These are phyloP conservation scores for Coemansia pectinata DNA, from an alignment of 192 early-diverging fungal species.

Conservation along the genomic window DNA sequence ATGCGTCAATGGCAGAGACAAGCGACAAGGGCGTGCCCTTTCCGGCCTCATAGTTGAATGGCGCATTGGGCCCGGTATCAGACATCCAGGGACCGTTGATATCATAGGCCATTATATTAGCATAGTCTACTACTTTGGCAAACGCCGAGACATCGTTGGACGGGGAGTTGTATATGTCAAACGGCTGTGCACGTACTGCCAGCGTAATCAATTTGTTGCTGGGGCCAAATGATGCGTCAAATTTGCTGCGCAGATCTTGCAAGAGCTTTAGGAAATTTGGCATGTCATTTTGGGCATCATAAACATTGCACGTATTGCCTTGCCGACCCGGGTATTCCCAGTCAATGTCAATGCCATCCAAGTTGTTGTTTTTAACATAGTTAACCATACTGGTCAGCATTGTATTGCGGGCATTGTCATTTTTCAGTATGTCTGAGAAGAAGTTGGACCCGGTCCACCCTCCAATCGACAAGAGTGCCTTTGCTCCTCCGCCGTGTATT, in stretches of 20 bases:
- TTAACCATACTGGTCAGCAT: slow-evolving; percentile 55
- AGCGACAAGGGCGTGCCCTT: slow-evolving; percentile 50
- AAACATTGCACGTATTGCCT: slow-evolving; percentile 29
- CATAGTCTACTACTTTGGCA: slow-evolving; percentile 62
- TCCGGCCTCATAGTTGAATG: slow-evolving; percentile 39
- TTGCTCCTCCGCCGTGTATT: slow-evolving; percentile 55
- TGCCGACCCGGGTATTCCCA: slow-evolving; percentile 65
- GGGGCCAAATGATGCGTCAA: slow-evolving; percentile 47
- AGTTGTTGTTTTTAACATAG: slow-evolving; percentile 52
- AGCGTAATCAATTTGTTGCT: slow-evolving; percentile 61
- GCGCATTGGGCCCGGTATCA: slow-evolving; percentile 62
- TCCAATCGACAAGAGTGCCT: slow-evolving; percentile 64
- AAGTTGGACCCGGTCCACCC: slow-evolving; percentile 64
- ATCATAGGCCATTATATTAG: slow-evolving; percentile 71
- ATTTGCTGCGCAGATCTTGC: slow-evolving; percentile 55
- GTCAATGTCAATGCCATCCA: slow-evolving; percentile 76
- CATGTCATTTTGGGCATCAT: slow-evolving; percentile 60
- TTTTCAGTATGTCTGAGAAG: slow-evolving; percentile 33
- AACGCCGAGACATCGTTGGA: slow-evolving; percentile 59
- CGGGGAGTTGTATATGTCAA: slow-evolving; percentile 47
- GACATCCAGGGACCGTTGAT: slow-evolving; percentile 59
- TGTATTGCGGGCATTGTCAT: slow-evolving; percentile 14
- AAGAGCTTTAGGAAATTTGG: slow-evolving; percentile 65
- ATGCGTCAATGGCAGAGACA: slow-evolving; percentile 54
- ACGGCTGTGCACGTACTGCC: slow-evolving; percentile 61